Evolutionary conservation across 352 stramenopile species (phyloP).

Genomic region (Phytophthora capsici): DNA sequence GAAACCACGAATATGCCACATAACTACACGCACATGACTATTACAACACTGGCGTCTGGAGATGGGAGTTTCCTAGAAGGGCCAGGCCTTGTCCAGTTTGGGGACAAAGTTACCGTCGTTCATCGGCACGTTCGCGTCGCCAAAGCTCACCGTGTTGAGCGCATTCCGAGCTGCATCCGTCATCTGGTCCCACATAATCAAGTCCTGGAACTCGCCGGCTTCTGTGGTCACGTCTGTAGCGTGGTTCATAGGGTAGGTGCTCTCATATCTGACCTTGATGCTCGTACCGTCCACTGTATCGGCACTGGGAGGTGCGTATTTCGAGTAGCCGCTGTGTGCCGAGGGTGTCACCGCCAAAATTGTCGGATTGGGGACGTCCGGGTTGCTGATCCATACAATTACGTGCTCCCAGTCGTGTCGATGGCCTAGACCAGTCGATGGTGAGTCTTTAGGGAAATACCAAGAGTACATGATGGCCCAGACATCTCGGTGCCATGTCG

Average conservation of each 20-base stretch:
- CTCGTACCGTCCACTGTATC: slow-evolving; percentile 25
- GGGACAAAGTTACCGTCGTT: slow-evolving; percentile 36
- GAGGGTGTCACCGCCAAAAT: slow-evolving; percentile 29
- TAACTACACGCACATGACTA: background rate
- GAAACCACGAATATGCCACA: background rate
- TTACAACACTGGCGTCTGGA: too few relatives aligned
- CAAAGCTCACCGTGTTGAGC: slow-evolving; percentile 32
- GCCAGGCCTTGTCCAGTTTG: slow-evolving; percentile 29
- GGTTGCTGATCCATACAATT: slow-evolving; percentile 36
- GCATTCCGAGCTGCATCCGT: slow-evolving; percentile 32
- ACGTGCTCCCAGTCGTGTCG: slow-evolving; percentile 47
- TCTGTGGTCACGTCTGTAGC: slow-evolving; percentile 18
- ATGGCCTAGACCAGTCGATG: slow-evolving; percentile 20
- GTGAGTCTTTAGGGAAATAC: slow-evolving; percentile 52
- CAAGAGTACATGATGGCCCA: slow-evolving; percentile 45
- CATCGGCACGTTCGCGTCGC: slow-evolving; percentile 33
- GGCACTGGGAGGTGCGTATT: slow-evolving; percentile 22
- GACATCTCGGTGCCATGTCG: slow-evolving; percentile 19
- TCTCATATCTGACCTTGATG: slow-evolving; percentile 31
- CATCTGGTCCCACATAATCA: slow-evolving; percentile 31
- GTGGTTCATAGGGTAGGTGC: slow-evolving; percentile 27
- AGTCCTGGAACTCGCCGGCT: slow-evolving; percentile 28
- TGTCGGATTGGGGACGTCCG: slow-evolving; percentile 8
- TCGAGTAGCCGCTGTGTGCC: slow-evolving; percentile 33
- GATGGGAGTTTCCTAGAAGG: slow-evolving; percentile 4